These are phyloP conservation scores for Hippophae gyantsensis DNA, from an alignment of 306 rosid genomes.

Conservation along the genomic window DNA sequence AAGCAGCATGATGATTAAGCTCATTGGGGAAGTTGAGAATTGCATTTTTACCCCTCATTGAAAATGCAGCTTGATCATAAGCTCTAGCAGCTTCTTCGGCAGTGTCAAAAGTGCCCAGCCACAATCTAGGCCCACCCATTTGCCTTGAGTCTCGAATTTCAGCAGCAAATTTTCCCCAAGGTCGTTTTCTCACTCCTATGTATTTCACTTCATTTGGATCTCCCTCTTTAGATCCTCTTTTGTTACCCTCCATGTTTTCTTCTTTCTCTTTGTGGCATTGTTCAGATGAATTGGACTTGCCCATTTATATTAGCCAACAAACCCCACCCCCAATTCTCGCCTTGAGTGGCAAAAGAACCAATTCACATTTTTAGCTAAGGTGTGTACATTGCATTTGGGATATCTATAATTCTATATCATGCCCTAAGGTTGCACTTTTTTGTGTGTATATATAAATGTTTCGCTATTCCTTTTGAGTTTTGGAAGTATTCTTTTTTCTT, in stretches of 20 bases:
- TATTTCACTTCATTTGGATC: constrained; percentile 11
- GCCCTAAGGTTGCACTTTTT: no score
- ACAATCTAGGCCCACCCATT: constrained; percentile 37
- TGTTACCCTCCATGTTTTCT: neutral
- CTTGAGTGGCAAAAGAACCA: no score
- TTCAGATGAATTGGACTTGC: no score
- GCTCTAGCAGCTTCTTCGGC: constrained; percentile 67
- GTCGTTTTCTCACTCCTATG: constrained; percentile 34
- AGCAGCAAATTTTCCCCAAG: constrained; percentile 39
- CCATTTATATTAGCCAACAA: no score
- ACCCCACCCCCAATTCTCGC: no score
- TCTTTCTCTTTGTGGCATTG: no score
- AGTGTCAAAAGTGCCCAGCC: constrained; percentile 65
- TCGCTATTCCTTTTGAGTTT: no score
- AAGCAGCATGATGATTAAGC: constrained; percentile 14
- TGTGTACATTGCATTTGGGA: no score
- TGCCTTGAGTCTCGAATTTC: constrained; percentile 31
- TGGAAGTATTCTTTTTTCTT: no score
- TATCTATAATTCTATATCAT: no score
- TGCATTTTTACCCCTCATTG: constrained; percentile 55
- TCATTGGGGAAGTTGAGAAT: constrained; percentile 65
- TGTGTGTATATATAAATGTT: no score
- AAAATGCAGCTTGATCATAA: constrained; percentile 55
- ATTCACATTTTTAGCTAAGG: no score
- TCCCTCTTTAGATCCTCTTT: neutral